A percentile compares a stretch with the other conserved stretches of the same genome.
Evolutionary conservation across 345 rosid species (phyloP).

Genomic region (Eucalyptus cladocalyx): DNA sequence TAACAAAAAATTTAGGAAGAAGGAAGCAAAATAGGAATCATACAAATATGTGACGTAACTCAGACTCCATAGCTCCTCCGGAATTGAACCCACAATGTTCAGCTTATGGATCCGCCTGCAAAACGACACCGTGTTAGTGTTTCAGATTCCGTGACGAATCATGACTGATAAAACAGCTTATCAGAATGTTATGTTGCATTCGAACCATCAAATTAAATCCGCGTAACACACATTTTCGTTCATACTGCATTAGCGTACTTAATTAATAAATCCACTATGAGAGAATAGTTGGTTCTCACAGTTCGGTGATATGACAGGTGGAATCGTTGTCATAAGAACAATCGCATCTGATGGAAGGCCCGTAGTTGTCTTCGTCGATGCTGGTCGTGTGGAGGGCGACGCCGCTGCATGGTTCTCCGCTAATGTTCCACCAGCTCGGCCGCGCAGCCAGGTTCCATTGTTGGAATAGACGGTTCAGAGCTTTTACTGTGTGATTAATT

Average conservation of each 20-base stretch:
- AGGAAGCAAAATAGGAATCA: neutral
- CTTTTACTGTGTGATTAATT: neutral
- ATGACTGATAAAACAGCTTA: neutral
- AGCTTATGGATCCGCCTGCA: constrained; percentile 20
- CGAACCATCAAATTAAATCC: neutral
- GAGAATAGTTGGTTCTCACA: constrained; percentile 3
- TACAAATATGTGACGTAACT: constrained; percentile 30
- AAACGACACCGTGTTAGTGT: neutral
- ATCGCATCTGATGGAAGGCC: constrained; percentile 15
- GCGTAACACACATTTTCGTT: neutral
- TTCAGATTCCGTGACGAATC: neutral
- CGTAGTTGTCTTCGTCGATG: neutral
- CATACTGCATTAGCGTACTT: neutral
- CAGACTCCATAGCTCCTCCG: constrained; percentile 44
- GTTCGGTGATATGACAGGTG: constrained; percentile 14
- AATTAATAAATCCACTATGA: neutral
- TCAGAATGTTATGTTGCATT: neutral
- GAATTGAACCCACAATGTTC: constrained; percentile 20
- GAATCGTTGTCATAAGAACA: constrained; percentile 1
- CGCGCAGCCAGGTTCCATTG: constrained; percentile 5
- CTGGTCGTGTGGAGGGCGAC: neutral
- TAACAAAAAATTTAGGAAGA: neutral
- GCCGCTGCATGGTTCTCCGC: constrained; percentile 11
- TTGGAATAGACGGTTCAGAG: constrained; percentile 6
- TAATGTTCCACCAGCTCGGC: constrained; percentile 10